phyloP scores from a whole-genome alignment of 768 basidiomycete species.

The Dioszegia crocea region DNA sequence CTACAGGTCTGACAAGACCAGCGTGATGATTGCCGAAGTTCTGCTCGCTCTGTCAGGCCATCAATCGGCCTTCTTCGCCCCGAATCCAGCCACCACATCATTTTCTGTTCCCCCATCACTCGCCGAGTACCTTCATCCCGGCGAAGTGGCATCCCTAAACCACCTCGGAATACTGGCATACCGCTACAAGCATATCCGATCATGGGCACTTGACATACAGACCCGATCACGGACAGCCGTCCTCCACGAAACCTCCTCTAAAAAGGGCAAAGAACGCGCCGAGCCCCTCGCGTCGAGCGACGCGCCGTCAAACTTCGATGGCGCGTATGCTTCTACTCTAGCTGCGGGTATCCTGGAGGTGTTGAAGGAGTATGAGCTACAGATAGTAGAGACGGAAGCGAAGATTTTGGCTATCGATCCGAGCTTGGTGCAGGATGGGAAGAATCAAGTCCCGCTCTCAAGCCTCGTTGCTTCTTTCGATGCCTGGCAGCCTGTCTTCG shows the following conservation, averaged over 20 bases:
- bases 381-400: constrained; percentile 75
- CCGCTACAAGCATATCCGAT: constrained; percentile 69
- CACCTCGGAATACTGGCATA: constrained; percentile 69
- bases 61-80: constrained; percentile 73
- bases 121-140: constrained; percentile 71
- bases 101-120: constrained; percentile 58
- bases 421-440: constrained; percentile 68
- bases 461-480: constrained; percentile 76
- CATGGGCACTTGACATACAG: constrained; percentile 51
- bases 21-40: constrained; percentile 92
- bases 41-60: constrained; percentile 83
- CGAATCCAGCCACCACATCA: constrained; percentile 43
- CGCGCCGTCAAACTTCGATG: constrained; percentile 53
- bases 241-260: constrained; percentile 6
- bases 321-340: constrained; percentile 69
- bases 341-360: constrained; percentile 69
- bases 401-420: constrained; percentile 72
- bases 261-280: constrained; percentile 20
- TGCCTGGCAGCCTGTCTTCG: constrained; percentile 82
- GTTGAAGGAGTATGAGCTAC: constrained; percentile 72
- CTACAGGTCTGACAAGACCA: too few species aligned
- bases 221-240: constrained; percentile 18
- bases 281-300: background rate
- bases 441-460: constrained; percentile 75
- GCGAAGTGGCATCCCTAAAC: constrained; percentile 79